These are phyloP conservation scores for Mycena floridula DNA, from an alignment of 768 basidiomycete species.

Conservation along the genomic window DNA sequence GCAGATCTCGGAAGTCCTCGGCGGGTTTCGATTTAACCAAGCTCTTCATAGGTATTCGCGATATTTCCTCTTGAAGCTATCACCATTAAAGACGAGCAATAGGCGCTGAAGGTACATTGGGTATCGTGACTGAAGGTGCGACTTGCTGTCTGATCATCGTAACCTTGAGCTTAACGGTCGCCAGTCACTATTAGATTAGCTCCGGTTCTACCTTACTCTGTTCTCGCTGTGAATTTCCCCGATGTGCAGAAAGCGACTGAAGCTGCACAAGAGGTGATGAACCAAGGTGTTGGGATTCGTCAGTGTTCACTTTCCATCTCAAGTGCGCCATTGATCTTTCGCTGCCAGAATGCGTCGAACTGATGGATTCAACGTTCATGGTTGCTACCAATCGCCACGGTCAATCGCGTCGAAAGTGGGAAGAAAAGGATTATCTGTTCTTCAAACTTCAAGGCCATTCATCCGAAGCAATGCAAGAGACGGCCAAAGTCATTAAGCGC, in stretches of 20 bases:
- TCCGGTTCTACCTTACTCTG: conserved; percentile 75
- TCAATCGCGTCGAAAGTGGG: conserved; percentile 49
- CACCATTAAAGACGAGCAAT: no score
- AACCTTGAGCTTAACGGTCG: background rate
- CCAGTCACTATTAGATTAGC: conserved; percentile 76
- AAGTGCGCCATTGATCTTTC: background rate
- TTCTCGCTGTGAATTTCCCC: conserved; percentile 80
- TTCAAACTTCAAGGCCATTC: conserved; percentile 84
- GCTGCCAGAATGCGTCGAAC: conserved; percentile 71
- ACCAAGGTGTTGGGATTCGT: conserved; percentile 75
- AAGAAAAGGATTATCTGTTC: conserved; percentile 66
- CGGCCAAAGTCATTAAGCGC: conserved; percentile 49
- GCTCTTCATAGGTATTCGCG: conserved; percentile 78
- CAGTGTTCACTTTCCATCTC: conserved; percentile 19
- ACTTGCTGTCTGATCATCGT: background rate
- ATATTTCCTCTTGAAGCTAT: no score
- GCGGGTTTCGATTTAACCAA: conserved; percentile 86
- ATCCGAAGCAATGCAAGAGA: conserved; percentile 50
- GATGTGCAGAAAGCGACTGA: conserved; percentile 67
- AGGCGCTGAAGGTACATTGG: conserved; percentile 77
- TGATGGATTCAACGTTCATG: conserved; percentile 71
- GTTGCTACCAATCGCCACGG: conserved; percentile 51
- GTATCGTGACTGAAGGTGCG: conserved; percentile 82
- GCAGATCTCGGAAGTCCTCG: conserved; percentile 73
- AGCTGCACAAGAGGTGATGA: conserved; percentile 68